Percentiles rank a stretch among this genome's conserved stretches.
Conservation (phyloP, 768 basidiomycete species). For the Xerocomellus amylosporus region DNA sequence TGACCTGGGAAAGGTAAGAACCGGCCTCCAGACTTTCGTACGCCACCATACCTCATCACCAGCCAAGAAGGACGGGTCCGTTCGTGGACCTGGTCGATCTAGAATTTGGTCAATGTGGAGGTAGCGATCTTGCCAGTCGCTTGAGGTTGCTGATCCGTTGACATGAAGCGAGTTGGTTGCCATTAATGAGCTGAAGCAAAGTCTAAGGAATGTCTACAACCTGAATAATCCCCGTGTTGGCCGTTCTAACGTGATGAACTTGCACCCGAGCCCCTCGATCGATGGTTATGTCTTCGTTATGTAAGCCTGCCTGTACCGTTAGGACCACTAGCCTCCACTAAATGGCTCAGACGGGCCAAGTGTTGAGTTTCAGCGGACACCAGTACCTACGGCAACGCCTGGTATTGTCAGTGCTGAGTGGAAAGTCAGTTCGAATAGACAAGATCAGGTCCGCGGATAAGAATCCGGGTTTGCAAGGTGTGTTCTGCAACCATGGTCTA, state of each 20-base stretch:
- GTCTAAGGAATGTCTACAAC: conserved; percentile 15
- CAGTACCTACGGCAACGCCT: conserved; percentile 80
- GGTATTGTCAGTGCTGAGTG: conserved; percentile 86
- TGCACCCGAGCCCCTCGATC: conserved; percentile 2
- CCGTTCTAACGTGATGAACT: not conserved
- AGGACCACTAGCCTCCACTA: not conserved
- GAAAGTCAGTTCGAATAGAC: conserved; percentile 79
- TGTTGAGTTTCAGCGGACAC: conserved; percentile 74
- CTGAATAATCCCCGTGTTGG: not conserved
- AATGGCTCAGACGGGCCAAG: conserved; percentile 41
- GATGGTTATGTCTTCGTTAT: conserved; percentile 12
- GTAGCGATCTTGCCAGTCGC: conserved; percentile 65
- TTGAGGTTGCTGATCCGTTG: conserved; percentile 37
- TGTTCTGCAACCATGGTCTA: conserved; percentile 7
- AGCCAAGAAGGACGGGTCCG: conserved; percentile 77
- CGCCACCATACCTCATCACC: conserved; percentile 66
- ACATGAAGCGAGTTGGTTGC: conserved; percentile 18
- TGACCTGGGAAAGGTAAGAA: conserved; percentile 54
- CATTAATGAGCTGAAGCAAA: conserved; percentile 21
- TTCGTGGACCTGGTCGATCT: conserved; percentile 84
- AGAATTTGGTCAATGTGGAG: conserved; percentile 84
- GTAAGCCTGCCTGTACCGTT: conserved; percentile 19
- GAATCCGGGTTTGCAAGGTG: conserved; percentile 92
- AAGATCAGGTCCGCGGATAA: conserved; percentile 90
- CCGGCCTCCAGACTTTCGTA: not conserved